Evolutionary conservation across 2,329 filamentous ascomycete genomes (phyloP).

Genomic region (Purpureocillium lavendulum): DNA sequence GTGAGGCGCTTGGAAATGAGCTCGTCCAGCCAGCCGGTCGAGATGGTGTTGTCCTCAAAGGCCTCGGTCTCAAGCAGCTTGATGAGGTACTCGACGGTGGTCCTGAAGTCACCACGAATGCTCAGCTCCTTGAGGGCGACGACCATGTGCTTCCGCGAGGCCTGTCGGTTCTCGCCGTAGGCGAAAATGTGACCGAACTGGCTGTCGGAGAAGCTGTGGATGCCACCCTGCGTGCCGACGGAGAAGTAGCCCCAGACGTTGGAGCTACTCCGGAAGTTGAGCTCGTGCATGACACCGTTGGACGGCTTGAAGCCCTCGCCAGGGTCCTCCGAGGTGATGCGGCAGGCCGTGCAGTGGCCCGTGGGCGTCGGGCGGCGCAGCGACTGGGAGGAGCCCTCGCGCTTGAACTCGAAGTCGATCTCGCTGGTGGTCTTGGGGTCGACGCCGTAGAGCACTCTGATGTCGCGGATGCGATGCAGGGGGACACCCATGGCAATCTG

Average conservation of each 20-base stretch:
- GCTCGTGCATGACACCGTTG: conserved; percentile 95
- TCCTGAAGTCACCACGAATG: conserved; percentile 98
- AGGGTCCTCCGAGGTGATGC: conserved; percentile 97
- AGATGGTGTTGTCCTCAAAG: conserved; percentile 98
- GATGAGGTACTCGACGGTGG: conserved; percentile 97
- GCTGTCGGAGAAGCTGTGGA: conserved; percentile 98
- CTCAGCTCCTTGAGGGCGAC: conserved; percentile 96
- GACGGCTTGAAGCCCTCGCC: conserved; percentile 99
- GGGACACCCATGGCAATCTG: conserved; percentile 99
- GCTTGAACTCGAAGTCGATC: conserved; percentile 96
- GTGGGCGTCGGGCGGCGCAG: conserved; percentile 89
- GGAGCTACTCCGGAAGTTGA: conserved; percentile 97
- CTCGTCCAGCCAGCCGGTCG: conserved; percentile 97
- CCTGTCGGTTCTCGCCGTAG: conserved; percentile 93
- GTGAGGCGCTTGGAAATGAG: conserved; percentile 97
- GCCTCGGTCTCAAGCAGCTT: conserved; percentile 97
- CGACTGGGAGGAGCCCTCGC: conserved; percentile 69
- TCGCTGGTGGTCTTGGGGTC: conserved; percentile 79
- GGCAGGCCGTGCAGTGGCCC: conserved; percentile 95
- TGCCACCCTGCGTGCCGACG: conserved; percentile 89
- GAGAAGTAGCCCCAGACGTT: conserved; percentile 99
- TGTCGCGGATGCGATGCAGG: conserved; percentile 90
- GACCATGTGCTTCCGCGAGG: conserved; percentile 98
- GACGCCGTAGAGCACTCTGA: conserved; percentile 89
- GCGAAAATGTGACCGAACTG: conserved; percentile 99